phyloP scores from a whole-genome alignment of 1,139 yeast species.

The Blastobotrys capitulatus region DNA sequence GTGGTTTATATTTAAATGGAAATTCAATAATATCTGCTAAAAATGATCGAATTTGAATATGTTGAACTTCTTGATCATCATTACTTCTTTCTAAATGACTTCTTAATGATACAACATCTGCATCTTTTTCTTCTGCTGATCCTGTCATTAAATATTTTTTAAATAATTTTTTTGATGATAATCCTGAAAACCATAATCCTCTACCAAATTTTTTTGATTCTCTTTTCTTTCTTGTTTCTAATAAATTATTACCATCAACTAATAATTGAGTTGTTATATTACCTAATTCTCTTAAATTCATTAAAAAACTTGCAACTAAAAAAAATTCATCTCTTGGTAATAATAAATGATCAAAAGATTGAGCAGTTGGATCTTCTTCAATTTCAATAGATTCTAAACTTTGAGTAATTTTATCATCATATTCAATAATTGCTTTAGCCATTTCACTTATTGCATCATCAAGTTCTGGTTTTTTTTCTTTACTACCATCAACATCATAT shows the following conservation, averaged over 20 bases:
- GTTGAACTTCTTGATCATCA: slow-evolving; percentile 3
- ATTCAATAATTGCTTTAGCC: slow-evolving; percentile 31
- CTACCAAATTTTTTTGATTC: slow-evolving; percentile 38
- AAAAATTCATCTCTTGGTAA: slow-evolving; percentile 47
- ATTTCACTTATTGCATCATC: slow-evolving; percentile 29
- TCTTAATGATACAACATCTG: slow-evolving; percentile 21
- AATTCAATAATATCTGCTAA: slow-evolving; percentile 24
- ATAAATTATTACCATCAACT: slow-evolving; percentile 31
- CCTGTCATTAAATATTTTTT: slow-evolving; percentile 34
- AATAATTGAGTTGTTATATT: slow-evolving; percentile 33
- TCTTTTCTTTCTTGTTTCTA: slow-evolving; percentile 31
- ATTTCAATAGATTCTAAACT: slow-evolving; percentile 18
- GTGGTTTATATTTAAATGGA: slow-evolving; percentile 30
- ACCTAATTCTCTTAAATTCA: slow-evolving; percentile 42
- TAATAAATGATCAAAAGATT: slow-evolving; percentile 23
- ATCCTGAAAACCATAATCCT: slow-evolving; percentile 39
- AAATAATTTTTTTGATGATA: slow-evolving; percentile 33
- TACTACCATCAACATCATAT: slow-evolving; percentile 36
- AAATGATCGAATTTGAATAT: neutral
- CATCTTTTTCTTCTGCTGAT: slow-evolving; percentile 21
- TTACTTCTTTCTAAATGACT: neutral
- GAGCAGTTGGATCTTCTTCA: neutral
- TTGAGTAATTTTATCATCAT: slow-evolving; percentile 28
- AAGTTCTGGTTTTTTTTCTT: slow-evolving; percentile 19
- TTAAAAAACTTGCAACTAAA: slow-evolving; percentile 42